Evolutionary conservation across 805 yeast genomes (phyloP).

Genomic region (Myxozyma sirexii): DNA sequence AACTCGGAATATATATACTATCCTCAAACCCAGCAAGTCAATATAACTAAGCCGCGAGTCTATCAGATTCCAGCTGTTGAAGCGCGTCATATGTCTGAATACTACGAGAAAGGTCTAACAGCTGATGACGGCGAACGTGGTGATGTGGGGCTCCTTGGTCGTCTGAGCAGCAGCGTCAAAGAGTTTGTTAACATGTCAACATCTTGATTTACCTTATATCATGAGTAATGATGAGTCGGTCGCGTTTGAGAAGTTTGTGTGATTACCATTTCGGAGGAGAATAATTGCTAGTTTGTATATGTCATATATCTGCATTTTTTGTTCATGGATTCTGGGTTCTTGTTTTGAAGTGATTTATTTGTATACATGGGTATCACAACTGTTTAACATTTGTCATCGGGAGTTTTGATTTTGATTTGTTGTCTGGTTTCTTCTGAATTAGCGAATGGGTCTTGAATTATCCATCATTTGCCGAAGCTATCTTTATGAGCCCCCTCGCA

Average conservation of each 20-base stretch:
- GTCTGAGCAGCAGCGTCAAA: slow-evolving; percentile 12
- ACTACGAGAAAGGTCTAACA: slow-evolving; percentile 1
- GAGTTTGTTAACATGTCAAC: slow-evolving; percentile 4
- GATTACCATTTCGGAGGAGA: no score
- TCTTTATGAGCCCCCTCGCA: no score
- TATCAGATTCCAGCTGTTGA: slow-evolving; percentile 13
- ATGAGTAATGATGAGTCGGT: background rate
- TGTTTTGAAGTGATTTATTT: no score
- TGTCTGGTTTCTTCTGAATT: no score
- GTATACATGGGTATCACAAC: no score
- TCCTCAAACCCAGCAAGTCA: slow-evolving; percentile 10
- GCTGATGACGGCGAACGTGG: slow-evolving; percentile 6
- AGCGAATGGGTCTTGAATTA: no score
- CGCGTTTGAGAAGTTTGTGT: background rate
- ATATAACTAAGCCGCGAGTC: background rate
- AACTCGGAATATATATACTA: slow-evolving; percentile 9
- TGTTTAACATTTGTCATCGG: no score
- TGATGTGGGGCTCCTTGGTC: slow-evolving; percentile 5
- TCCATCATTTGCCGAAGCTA: no score
- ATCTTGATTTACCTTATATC: background rate
- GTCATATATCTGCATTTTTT: no score
- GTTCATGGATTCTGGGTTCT: no score
- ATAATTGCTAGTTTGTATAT: no score
- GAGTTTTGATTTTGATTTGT: no score
- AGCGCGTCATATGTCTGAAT: slow-evolving; percentile 1